Base-by-base conservation (phyloP, 495 filamentous ascomycete species). In the Penicillium silybi region DNA sequence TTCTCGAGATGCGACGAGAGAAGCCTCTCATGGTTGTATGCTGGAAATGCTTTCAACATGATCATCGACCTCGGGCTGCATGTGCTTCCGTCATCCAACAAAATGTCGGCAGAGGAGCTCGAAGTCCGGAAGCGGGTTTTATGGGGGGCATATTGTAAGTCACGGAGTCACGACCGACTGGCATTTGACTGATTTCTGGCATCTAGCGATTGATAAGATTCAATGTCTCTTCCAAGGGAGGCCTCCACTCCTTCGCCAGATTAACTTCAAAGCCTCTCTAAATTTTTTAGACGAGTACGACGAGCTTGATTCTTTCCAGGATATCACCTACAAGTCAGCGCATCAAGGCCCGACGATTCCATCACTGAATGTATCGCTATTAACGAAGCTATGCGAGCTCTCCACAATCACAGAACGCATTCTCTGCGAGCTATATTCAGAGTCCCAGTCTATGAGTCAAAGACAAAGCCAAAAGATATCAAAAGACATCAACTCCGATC, bases 61-160 rank as follows among this genome's bases (percentile, higher is more conserved):
- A 72, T 76, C 20, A 76, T 75, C 34, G 75, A 78, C 48, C 56
- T 77, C 6, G 75, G 75, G 0, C 41, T 75, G 7, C 75, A 79
- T 57, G 64, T 73, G 3, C 50, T 62, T 29, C 46, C 61, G 18
- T 51, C 58, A 1, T 11, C 44, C 0, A 52, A 49, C 6, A 64
- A 48, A 9, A 54, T 68, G 17, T 54, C 66, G 22, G 59, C 62
- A 11, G 72, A 77, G 20, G 73, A 76, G 22, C 52, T 73, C 10
- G 74, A 77, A 48, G 67, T 77, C 15, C 53, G 72, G 1, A 64
- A 67, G 29, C 50, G 73, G 6, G 66, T 75, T 4, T 57, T 73
- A 45, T 75, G 73, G 72, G 66, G 64, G 0, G 69, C 73, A 37
- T 74, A 66, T 48, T 53, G 72, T 75, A 54, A 57, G 60, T 41